Percentiles rank a stretch among this genome's conserved stretches.
These are phyloP conservation scores for Clitopilus passeckerianus DNA, from an alignment of 768 basidiomycete species.

Conservation along the genomic window DNA sequence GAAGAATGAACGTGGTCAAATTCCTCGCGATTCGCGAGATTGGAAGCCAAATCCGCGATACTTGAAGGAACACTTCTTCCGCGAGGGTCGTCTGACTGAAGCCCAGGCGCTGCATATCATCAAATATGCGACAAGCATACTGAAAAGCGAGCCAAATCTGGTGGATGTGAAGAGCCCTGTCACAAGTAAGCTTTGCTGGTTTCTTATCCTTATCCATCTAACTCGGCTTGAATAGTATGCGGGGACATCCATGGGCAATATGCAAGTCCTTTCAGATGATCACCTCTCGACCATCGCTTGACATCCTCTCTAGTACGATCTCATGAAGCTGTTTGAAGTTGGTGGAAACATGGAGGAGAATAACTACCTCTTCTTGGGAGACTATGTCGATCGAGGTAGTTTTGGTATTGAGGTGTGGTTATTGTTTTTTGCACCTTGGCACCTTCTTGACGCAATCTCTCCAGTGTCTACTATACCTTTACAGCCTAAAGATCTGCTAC, in stretches of 20 bases:
- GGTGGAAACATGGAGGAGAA: conserved; percentile 83
- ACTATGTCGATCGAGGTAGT: conserved; percentile 96
- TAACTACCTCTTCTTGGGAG: conserved; percentile 89
- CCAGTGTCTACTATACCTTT: conserved; percentile 88
- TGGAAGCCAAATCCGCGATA: conserved; percentile 69
- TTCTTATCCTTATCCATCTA: not conserved
- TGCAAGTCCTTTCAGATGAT: conserved; percentile 32
- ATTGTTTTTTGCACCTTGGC: not conserved
- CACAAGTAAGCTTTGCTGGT: conserved; percentile 59
- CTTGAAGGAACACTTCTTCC: conserved; percentile 85
- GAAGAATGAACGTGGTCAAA: conserved; percentile 41
- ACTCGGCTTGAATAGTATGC: conserved; percentile 53
- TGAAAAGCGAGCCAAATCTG: conserved; percentile 79
- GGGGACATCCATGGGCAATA: conserved; percentile 99
- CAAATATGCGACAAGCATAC: conserved; percentile 55
- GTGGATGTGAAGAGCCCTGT: conserved; percentile 85
- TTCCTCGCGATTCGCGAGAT: conserved; percentile 6
- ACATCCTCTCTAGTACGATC: conserved; percentile 65
- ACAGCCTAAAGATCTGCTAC: conserved; percentile 87
- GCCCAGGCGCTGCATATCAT: conserved; percentile 84
- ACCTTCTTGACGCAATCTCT: conserved; percentile 14
- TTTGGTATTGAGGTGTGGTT: conserved; percentile 61
- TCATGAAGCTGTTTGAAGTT: conserved; percentile 97
- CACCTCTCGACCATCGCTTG: not conserved
- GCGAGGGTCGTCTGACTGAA: conserved; percentile 80